Percentiles rank a stretch among this genome's conserved stretches.
Conservation (phyloP, 306 rosid genomes). For the Prunus armeniaca region DNA sequence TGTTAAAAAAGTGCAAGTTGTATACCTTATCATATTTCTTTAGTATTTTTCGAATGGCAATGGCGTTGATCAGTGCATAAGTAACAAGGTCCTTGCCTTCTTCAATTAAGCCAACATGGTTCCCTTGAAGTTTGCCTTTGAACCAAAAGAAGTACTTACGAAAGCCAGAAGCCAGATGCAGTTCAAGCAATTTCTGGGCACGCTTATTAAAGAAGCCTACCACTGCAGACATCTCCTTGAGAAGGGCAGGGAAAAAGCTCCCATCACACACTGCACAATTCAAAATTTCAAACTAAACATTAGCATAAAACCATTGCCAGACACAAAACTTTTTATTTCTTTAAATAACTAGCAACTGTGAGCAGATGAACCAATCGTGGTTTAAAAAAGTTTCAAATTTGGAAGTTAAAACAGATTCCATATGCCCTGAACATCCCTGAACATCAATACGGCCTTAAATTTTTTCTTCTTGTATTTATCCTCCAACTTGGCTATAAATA, state of each 20-base stretch:
- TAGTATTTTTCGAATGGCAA: slow-evolving; percentile 77
- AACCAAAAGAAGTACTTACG: slow-evolving; percentile 66
- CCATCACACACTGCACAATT: slow-evolving; percentile 78
- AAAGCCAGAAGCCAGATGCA: slow-evolving; percentile 85
- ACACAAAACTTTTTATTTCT: background rate
- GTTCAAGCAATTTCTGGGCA: slow-evolving; percentile 77
- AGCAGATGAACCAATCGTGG: background rate
- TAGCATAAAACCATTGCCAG: background rate
- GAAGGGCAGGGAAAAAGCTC: slow-evolving; percentile 87
- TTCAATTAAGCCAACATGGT: slow-evolving; percentile 49
- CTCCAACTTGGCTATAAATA: background rate
- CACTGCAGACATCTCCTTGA: slow-evolving; percentile 75
- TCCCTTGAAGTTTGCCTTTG: slow-evolving; percentile 48
- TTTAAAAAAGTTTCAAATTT: background rate
- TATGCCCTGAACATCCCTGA: background rate
- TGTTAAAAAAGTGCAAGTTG: background rate
- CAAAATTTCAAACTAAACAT: background rate
- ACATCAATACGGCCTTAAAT: background rate
- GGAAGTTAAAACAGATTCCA: background rate
- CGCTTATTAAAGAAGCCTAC: slow-evolving; percentile 78
- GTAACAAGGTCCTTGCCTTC: slow-evolving; percentile 89
- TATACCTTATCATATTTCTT: slow-evolving; percentile 93
- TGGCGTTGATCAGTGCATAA: slow-evolving; percentile 80
- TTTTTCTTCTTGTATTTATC: background rate
- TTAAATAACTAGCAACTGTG: too few species aligned